Evolutionary conservation across 2,329 filamentous ascomycete species (phyloP).

Genomic region (Corynespora cassiicola): DNA sequence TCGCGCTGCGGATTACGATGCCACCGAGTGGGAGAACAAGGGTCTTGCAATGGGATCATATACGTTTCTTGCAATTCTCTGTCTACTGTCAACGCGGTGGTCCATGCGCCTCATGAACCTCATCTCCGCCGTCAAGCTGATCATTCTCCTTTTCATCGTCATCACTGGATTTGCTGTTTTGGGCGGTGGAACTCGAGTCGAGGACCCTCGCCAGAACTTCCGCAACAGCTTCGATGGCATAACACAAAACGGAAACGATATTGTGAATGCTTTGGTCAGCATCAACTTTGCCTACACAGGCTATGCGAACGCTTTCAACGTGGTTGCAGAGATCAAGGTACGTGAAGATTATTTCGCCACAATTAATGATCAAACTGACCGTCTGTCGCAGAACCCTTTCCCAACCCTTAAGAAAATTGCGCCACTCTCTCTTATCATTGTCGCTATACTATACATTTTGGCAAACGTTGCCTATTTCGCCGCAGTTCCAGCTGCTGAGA

Average conservation of each 20-base stretch:
- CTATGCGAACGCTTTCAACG: conserved; percentile 42
- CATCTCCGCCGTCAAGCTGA: conserved; percentile 59
- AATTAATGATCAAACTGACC: conserved; percentile 9
- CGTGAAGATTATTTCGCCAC: no score
- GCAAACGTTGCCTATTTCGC: conserved; percentile 34
- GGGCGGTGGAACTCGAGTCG: conserved; percentile 31
- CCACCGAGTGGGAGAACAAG: conserved; percentile 36
- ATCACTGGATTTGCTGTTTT: conserved; percentile 38
- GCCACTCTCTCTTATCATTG: conserved; percentile 57
- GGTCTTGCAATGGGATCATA: conserved; percentile 35
- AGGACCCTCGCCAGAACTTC: conserved; percentile 33
- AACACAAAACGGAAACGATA: conserved; percentile 34
- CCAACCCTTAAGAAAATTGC: conserved; percentile 59
- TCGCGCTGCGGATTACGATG: conserved; percentile 28
- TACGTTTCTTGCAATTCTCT: conserved; percentile 29
- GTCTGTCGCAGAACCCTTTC: conserved; percentile 57
- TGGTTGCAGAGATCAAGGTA: conserved; percentile 40
- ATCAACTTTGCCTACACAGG: conserved; percentile 40
- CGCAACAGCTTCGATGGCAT: conserved; percentile 31
- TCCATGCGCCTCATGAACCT: conserved; percentile 37
- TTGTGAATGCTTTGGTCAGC: conserved; percentile 37
- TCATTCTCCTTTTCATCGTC: conserved; percentile 64
- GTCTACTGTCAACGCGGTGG: conserved; percentile 32
- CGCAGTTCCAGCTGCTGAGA: conserved; percentile 51
- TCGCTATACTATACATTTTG: conserved; percentile 48